Evolutionary conservation across 768 basidiomycete genomes (phyloP).

Genomic region (Phylloporus sp.): DNA sequence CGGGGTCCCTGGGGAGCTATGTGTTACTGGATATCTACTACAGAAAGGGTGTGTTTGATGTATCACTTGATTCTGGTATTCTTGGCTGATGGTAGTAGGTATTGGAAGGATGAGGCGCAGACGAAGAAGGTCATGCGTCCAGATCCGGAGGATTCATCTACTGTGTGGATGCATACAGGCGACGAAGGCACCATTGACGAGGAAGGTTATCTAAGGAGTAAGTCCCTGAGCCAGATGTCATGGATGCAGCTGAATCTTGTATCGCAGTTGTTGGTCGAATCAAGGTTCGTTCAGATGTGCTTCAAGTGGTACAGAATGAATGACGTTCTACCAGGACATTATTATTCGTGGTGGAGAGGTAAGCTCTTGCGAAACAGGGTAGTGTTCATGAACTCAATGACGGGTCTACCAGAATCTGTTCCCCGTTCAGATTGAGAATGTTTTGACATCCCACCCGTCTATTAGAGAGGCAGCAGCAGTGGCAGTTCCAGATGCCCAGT

Average conservation of each 20-base stretch:
- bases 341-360: slow-evolving; percentile 88
- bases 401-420: slow-evolving; percentile 70
- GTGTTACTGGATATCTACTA: slow-evolving; percentile 69
- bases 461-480: slow-evolving; percentile 74
- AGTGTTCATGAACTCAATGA: background rate
- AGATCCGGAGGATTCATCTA: slow-evolving; percentile 47
- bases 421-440: slow-evolving; percentile 83
- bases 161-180: slow-evolving; percentile 80
- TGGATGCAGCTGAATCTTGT: background rate
- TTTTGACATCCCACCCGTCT: slow-evolving; percentile 47
- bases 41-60: slow-evolving; percentile 61
- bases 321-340: slow-evolving; percentile 50
- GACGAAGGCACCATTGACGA: slow-evolving; percentile 80
- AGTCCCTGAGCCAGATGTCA: slow-evolving; percentile 20
- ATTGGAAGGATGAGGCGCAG: slow-evolving; percentile 73
- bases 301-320: background rate
- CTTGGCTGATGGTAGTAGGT: slow-evolving; percentile 38
- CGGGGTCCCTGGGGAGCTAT: slow-evolving; percentile 70
- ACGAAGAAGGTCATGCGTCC: slow-evolving; percentile 55
- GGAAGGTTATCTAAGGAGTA: slow-evolving; percentile 74
- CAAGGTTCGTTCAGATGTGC: slow-evolving; percentile 45
- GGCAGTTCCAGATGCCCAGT: slow-evolving; percentile 62
- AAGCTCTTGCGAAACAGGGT: slow-evolving; percentile 1
- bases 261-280: slow-evolving; percentile 69
- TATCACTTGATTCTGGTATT: background rate